A percentile compares a stretch with the other conserved stretches of the same genome.
Evolutionary conservation across 2,329 filamentous ascomycete genomes (phyloP).

Genomic region (Fusarium sp.): DNA sequence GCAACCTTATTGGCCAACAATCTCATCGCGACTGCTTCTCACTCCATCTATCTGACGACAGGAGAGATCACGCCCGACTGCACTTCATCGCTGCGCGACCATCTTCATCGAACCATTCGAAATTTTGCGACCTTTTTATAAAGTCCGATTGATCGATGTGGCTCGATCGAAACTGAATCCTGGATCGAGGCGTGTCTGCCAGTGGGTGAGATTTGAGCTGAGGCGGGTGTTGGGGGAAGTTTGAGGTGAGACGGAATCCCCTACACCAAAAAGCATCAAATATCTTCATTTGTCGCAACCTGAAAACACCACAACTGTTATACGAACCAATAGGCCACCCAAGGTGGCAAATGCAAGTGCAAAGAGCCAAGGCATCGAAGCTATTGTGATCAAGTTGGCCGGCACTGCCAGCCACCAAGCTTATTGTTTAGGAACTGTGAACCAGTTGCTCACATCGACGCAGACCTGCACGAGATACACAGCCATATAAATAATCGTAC

Average conservation of each 20-base stretch:
- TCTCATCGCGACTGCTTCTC: slow-evolving; percentile 43
- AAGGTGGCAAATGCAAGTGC: not conserved
- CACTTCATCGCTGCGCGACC: slow-evolving; percentile 29
- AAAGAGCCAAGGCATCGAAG: not conserved
- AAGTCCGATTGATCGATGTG: not conserved
- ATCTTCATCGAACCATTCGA: slow-evolving; percentile 8
- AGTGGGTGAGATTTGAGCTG: slow-evolving; percentile 33
- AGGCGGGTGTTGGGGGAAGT: slow-evolving; percentile 9
- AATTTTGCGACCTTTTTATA: slow-evolving; percentile 16
- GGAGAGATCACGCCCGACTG: slow-evolving; percentile 20
- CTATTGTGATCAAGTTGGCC: slow-evolving; percentile 1
- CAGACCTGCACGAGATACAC: slow-evolving; percentile 10
- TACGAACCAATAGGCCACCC: not conserved
- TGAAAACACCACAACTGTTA: not conserved
- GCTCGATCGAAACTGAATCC: not conserved
- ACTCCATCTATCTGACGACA: slow-evolving; percentile 31
- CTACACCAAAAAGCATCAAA: slow-evolving; percentile 5
- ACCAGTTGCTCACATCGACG: slow-evolving; percentile 28
- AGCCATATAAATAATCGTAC: not conserved
- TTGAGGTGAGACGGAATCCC: slow-evolving; percentile 27
- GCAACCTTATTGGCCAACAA: slow-evolving; percentile 42
- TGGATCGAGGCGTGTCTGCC: slow-evolving; percentile 4
- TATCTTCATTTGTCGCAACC: not conserved
- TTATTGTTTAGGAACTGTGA: slow-evolving; percentile 19
- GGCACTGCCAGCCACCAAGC: not conserved